Conservation (phyloP, 768 basidiomycete genomes). For the Piloderma croceum region DNA sequence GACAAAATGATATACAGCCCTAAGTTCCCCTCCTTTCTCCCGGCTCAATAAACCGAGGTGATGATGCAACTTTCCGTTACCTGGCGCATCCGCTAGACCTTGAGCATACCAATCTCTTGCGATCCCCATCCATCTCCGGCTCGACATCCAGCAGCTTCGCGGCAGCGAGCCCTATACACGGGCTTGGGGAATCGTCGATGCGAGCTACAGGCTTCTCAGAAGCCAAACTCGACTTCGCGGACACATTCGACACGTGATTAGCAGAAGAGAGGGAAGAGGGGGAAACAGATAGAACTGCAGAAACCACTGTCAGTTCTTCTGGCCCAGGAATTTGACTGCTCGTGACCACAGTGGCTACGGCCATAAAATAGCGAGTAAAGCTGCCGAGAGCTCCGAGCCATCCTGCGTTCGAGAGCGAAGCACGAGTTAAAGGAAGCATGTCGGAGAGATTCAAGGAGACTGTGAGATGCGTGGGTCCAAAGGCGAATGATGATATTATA, state of each 20-base stretch:
- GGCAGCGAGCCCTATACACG: conserved; percentile 82
- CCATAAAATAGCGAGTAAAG: conserved; percentile 91
- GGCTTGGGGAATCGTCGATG: conserved; percentile 61
- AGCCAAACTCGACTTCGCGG: conserved; percentile 36
- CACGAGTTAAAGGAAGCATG: conserved; percentile 67
- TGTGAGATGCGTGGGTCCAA: conserved; percentile 90
- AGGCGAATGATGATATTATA: conserved; percentile 94
- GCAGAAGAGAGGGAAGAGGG: conserved; percentile 34
- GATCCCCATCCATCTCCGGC: conserved; percentile 85
- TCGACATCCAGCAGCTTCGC: conserved; percentile 79
- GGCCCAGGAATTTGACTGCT: too few relatives aligned
- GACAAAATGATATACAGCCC: conserved; percentile 87
- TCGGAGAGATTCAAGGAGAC: conserved; percentile 84
- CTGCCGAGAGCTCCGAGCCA: conserved; percentile 99
- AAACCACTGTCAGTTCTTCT: conserved; percentile 37
- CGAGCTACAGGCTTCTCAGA: conserved; percentile 47
- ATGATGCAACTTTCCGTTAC: conserved; percentile 90
- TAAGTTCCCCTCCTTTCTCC: conserved; percentile 72
- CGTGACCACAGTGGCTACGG: conserved; percentile 81
- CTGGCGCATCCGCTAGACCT: conserved; percentile 84
- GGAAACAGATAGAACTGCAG: conserved; percentile 43
- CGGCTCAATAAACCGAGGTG: conserved; percentile 85
- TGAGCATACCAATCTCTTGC: conserved; percentile 91
- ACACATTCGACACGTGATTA: conserved; percentile 11
- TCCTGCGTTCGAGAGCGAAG: conserved; percentile 79